phyloP scores from a whole-genome alignment of 2,329 filamentous ascomycete species.

The Gaeumannomyces sp. region DNA sequence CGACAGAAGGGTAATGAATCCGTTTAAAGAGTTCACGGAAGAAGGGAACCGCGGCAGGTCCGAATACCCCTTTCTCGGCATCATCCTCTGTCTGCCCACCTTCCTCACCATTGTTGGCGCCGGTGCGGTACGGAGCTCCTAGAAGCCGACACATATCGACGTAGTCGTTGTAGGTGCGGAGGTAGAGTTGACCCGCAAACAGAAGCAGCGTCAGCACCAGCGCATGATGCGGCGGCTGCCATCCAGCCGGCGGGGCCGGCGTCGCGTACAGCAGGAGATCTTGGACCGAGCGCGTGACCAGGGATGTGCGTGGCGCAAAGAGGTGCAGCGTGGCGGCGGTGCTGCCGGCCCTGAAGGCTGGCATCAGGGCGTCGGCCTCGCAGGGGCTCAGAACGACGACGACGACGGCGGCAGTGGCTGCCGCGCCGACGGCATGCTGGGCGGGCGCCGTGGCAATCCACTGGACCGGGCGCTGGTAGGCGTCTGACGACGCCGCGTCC shows the following conservation, averaged over 20 bases:
- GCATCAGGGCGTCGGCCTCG: constrained; percentile 50
- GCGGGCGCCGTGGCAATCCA: constrained; percentile 40
- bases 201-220: constrained; percentile 50
- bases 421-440: too few species aligned
- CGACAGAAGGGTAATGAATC: too few species aligned
- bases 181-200: constrained; percentile 66
- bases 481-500: constrained; percentile 25
- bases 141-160: constrained; percentile 41
- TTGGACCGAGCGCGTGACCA: constrained; percentile 35
- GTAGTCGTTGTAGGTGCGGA: constrained; percentile 46
- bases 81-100: too few species aligned
- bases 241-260: constrained; percentile 17
- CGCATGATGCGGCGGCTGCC: constrained; percentile 17
- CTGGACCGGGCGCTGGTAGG: constrained; percentile 46
- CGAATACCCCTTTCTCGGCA: too few species aligned
- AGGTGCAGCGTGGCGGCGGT: constrained; percentile 37
- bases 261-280: constrained; percentile 36
- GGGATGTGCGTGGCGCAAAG: constrained; percentile 40
- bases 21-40: too few species aligned
- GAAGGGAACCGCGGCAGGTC: too few species aligned
- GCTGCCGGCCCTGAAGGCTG: constrained; percentile 27
- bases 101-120: too few species aligned
- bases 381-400: constrained; percentile 55
- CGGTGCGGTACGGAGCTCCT: constrained; percentile 22
- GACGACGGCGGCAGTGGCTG: constrained; percentile 11